phyloP scores from a whole-genome alignment of 768 basidiomycete species.

The Boletus vermiculosoides region DNA sequence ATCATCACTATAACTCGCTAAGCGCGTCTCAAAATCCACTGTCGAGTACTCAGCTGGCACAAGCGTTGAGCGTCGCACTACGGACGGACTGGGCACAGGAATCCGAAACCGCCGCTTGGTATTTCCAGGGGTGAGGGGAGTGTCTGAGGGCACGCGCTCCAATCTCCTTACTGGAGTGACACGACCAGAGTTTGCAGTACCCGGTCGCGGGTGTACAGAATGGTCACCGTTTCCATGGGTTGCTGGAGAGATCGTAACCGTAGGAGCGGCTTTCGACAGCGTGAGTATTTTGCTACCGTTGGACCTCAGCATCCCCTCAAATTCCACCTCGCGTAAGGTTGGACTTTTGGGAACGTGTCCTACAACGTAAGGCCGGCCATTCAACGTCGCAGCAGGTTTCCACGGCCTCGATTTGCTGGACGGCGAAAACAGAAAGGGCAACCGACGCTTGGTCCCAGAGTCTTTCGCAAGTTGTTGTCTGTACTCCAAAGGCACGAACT shows the following conservation, averaged over 20 bases:
- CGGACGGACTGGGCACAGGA: slow-evolving; percentile 55
- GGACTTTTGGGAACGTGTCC: slow-evolving; percentile 56
- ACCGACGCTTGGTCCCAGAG: slow-evolving; percentile 52
- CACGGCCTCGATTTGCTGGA: slow-evolving; percentile 52
- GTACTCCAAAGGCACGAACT: slow-evolving; percentile 89
- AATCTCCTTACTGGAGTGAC: slow-evolving; percentile 19
- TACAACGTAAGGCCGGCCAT: slow-evolving; percentile 72
- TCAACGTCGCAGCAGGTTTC: slow-evolving; percentile 81
- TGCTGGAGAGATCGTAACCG: slow-evolving; percentile 24
- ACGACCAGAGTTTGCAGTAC: slow-evolving; percentile 21
- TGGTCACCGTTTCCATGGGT: slow-evolving; percentile 35
- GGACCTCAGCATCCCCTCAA: slow-evolving; percentile 69
- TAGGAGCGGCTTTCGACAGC: slow-evolving; percentile 29
- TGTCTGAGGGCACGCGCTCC: slow-evolving; percentile 29
- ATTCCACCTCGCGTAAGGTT: slow-evolving; percentile 66
- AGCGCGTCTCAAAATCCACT: slow-evolving; percentile 80
- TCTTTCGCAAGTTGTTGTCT: slow-evolving; percentile 66
- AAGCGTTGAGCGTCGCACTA: slow-evolving; percentile 47
- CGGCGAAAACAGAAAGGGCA: slow-evolving; percentile 67
- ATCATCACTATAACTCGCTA: slow-evolving; percentile 61
- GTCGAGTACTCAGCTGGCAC: slow-evolving; percentile 75
- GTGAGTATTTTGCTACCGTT: slow-evolving; percentile 45
- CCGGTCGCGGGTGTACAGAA: slow-evolving; percentile 17
- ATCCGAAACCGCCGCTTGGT: slow-evolving; percentile 58
- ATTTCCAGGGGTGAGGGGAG: slow-evolving; percentile 25